These are phyloP conservation scores for Exophiala xenobiotica DNA, from an alignment of 2,329 filamentous ascomycete genomes.

Conservation along the genomic window DNA sequence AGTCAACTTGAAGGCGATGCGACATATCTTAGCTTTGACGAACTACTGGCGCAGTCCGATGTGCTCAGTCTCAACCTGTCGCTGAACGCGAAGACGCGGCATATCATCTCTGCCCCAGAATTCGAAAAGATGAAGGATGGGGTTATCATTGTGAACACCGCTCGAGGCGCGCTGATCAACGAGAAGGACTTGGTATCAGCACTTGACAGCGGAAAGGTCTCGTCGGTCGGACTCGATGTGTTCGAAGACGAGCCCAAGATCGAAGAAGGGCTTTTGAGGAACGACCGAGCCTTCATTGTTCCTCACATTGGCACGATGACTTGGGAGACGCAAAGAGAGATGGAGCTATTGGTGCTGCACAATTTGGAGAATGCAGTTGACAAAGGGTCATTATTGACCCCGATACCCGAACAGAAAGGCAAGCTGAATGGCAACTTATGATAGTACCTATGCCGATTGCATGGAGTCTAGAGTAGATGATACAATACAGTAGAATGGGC, in stretches of 20 bases:
- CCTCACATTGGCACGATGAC: slow-evolving; percentile 62
- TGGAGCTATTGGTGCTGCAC: slow-evolving; percentile 60
- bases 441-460: too few species aligned
- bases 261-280: slow-evolving; percentile 48
- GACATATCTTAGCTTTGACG: slow-evolving; percentile 47
- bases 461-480: too few species aligned
- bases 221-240: slow-evolving; percentile 47
- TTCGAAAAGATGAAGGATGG: slow-evolving; percentile 48
- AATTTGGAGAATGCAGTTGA: slow-evolving; percentile 59
- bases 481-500: too few species aligned
- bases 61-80: slow-evolving; percentile 49
- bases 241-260: slow-evolving; percentile 49
- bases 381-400: slow-evolving; percentile 58
- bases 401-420: slow-evolving; percentile 59
- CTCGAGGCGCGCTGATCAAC: slow-evolving; percentile 46
- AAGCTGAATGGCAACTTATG: slow-evolving; percentile 21
- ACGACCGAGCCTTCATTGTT: slow-evolving; percentile 51
- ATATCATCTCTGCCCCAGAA: slow-evolving; percentile 48
- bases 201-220: slow-evolving; percentile 46
- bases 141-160: slow-evolving; percentile 46
- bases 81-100: slow-evolving; percentile 45
- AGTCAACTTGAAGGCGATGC: slow-evolving; percentile 43
- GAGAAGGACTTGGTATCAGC: slow-evolving; percentile 48
- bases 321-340: slow-evolving; percentile 60
- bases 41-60: slow-evolving; percentile 46